These are phyloP conservation scores for Naematelia encephala DNA, from an alignment of 768 basidiomycete species.

Conservation along the genomic window DNA sequence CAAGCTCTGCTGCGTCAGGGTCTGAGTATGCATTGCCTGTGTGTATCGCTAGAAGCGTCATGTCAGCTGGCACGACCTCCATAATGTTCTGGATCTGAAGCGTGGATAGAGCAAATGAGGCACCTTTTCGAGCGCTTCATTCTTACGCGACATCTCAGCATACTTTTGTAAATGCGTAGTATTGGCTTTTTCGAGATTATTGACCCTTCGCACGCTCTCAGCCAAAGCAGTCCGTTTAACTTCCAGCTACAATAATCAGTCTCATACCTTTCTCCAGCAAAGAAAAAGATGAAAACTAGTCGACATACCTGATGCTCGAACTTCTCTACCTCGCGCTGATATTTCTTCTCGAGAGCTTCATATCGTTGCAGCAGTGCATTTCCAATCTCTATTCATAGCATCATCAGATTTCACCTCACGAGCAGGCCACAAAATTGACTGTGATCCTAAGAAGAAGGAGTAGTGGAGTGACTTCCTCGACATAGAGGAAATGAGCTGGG, in stretches of 20 bases:
- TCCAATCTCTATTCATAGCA: constrained; percentile 65
- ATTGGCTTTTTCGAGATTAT: constrained; percentile 42
- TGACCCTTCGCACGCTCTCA: constrained; percentile 28
- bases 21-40: constrained; percentile 47
- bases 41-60: constrained; percentile 35
- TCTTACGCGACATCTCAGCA: constrained; percentile 38
- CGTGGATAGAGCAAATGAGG: constrained; percentile 7
- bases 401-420: background rate
- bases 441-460: constrained; percentile 4
- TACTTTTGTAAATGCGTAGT: constrained; percentile 37
- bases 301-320: constrained; percentile 37
- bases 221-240: constrained; percentile 34
- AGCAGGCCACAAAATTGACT: background rate
- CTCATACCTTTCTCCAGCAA: background rate
- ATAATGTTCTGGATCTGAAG: too few species aligned
- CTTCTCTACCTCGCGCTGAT: constrained; percentile 31
- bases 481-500: background rate
- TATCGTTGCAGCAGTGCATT: constrained; percentile 81
- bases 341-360: constrained; percentile 58
- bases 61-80: too few species aligned
- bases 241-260: constrained; percentile 22
- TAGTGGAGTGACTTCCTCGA: too few species aligned
- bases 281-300: background rate
- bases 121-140: constrained; percentile 48
- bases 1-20: constrained; percentile 46